Base-by-base conservation (phyloP, 257 asterid species). In the Nicotiana paniculata region DNA sequence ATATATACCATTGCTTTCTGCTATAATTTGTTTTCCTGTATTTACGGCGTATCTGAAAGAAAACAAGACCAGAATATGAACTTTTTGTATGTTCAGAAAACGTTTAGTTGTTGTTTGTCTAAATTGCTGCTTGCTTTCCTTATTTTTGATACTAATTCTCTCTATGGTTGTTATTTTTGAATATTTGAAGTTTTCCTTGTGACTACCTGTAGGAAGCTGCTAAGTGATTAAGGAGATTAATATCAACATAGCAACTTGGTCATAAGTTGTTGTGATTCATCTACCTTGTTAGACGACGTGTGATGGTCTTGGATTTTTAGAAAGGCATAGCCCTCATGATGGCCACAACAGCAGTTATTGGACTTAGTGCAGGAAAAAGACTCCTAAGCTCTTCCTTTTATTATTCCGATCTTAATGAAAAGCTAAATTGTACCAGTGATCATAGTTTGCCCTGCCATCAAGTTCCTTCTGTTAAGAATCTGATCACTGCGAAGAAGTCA, bases 281-380 rank as follows among this genome's bases (percentile, higher is more conserved):
- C 86, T 83, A 85, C 80, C 72, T 80, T 79, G 85, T 77, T 85
- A 85, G 81, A 39, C 18, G 57, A 54, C 61, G 76, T 63, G 69
- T 86, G 79, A 88, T 90, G 92, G 85, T 91, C 58, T 83, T 85
- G 32, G 64, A n/a, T 8, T 17, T 17, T 46, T 81, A 84, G 70
- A 67, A 39, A 75, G 54, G 8, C 37, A 54, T 46, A 82, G 64
- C 75, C 76, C 83, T 85, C 86, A 89, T 84, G 88, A 91, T 94
- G 98, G 91, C 97, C 83, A 88, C 91, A 63, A 88, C 97, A 83
- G 98, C 91, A 78, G 95, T 90, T 58, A 80, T 92, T 72, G 99
- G 97, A 55, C 90, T 91, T 43, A 91, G 92, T 85, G 81, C 95
- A 7, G 96, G 94, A 53, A 93, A 93, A 86, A 84, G 97, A 87